A percentile compares a stretch with the other conserved stretches of the same genome.
Conservation (phyloP, 805 yeast genomes). For the Zygotorulaspora chibaensis region DNA sequence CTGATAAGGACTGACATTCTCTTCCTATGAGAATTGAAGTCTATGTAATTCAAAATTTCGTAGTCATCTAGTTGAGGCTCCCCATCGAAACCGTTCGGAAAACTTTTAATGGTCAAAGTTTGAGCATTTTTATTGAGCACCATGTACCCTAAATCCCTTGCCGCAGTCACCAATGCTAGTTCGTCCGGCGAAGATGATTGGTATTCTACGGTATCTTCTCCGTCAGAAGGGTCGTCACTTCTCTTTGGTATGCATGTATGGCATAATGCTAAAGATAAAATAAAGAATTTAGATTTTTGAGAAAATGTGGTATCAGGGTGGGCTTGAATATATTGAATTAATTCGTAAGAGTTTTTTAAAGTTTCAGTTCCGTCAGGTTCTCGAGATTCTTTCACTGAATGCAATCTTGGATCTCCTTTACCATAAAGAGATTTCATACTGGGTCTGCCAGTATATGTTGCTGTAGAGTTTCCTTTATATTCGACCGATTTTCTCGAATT, state of each 20-base stretch:
- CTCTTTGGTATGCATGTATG: slow-evolving; percentile 83
- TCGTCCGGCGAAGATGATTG: slow-evolving; percentile 98
- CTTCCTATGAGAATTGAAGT: slow-evolving; percentile 82
- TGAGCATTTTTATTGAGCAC: slow-evolving; percentile 64
- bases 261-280: slow-evolving; percentile 79
- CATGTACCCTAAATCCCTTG: slow-evolving; percentile 91
- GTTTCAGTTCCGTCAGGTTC: slow-evolving; percentile 20
- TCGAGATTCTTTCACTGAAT: not conserved
- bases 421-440: slow-evolving; percentile 46
- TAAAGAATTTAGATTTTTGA: slow-evolving; percentile 69
- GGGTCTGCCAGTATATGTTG: slow-evolving; percentile 49
- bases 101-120: slow-evolving; percentile 62
- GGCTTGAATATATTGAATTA: slow-evolving; percentile 64
- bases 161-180: slow-evolving; percentile 87
- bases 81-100: slow-evolving; percentile 73
- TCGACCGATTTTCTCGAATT: slow-evolving; percentile 37
- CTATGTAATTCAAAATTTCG: slow-evolving; percentile 74
- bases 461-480: slow-evolving; percentile 39
- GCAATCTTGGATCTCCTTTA: slow-evolving; percentile 1
- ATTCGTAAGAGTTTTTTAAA: slow-evolving; percentile 55
- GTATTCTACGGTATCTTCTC: slow-evolving; percentile 57
- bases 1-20: slow-evolving; percentile 87
- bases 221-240: slow-evolving; percentile 10
- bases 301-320: slow-evolving; percentile 70
- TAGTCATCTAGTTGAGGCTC: slow-evolving; percentile 64